Evolutionary conservation across 1,139 yeast species (phyloP).

Genomic region (Scheffersomyces lignicola): DNA sequence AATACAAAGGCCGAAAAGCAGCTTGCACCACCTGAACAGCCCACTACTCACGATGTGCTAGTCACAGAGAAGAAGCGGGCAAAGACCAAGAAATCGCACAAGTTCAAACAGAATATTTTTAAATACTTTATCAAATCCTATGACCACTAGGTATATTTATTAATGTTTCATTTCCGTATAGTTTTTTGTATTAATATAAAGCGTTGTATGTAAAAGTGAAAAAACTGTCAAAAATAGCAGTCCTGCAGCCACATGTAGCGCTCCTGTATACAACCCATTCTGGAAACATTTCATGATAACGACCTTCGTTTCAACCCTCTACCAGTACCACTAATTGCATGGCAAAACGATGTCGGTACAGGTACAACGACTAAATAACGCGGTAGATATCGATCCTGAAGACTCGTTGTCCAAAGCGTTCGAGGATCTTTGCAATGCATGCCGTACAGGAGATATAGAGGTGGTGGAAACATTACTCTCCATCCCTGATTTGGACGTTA

Average conservation of each 20-base stretch:
- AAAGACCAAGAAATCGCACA: slow-evolving; percentile 20
- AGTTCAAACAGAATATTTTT: slow-evolving; percentile 33
- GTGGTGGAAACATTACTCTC: slow-evolving; percentile 56
- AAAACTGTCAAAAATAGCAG: too few species aligned
- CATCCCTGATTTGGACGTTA: slow-evolving; percentile 56
- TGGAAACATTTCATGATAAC: too few species aligned
- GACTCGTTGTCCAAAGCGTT: slow-evolving; percentile 21
- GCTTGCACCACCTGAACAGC: too few species aligned
- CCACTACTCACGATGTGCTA: too few species aligned
- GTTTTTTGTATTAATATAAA: slow-evolving; percentile 3
- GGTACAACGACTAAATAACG: neutral
- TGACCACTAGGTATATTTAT: slow-evolving; percentile 13
- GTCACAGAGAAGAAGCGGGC: too few species aligned
- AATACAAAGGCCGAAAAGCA: slow-evolving; percentile 11
- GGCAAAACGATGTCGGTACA: slow-evolving; percentile 1
- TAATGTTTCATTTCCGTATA: slow-evolving; percentile 5
- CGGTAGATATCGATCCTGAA: neutral
- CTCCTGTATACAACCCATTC: too few species aligned
- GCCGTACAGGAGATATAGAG: slow-evolving; percentile 68
- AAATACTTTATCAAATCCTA: slow-evolving; percentile 39
- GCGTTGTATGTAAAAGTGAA: too few species aligned
- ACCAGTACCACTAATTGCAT: too few species aligned
- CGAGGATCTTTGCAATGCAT: slow-evolving; percentile 58
- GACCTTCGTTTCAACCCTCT: too few species aligned
- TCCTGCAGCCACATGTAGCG: too few species aligned